A percentile compares a stretch with the other conserved stretches of the same genome.
phyloP scores from a whole-genome alignment of 179 eudicot species.

The Sideroxylon spinosum region DNA sequence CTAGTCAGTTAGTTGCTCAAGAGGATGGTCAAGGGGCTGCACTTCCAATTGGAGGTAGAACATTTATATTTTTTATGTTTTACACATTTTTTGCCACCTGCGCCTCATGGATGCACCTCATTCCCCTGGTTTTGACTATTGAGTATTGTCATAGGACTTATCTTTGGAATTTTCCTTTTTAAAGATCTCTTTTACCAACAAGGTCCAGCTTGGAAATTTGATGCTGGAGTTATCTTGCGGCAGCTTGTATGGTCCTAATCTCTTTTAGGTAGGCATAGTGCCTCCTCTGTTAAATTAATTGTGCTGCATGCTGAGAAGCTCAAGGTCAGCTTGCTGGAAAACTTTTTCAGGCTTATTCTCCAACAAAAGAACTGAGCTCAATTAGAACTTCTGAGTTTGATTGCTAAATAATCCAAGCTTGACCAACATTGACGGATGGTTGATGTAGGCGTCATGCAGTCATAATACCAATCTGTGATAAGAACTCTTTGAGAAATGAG shows the following conservation, averaged over 20 bases:
- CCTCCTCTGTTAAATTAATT: not conserved
- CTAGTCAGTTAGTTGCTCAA: constrained; percentile 40
- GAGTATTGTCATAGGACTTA: not conserved
- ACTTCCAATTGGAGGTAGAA: constrained; percentile 28
- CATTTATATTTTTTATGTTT: not conserved
- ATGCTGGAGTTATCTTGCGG: not conserved
- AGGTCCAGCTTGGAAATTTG: constrained; percentile 12
- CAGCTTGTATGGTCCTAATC: constrained; percentile 6
- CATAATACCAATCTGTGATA: not conserved
- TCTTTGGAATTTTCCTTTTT: constrained; percentile 8
- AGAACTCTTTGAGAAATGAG: too few species aligned
- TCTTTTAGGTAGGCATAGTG: constrained; percentile 14
- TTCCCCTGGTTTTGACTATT: not conserved
- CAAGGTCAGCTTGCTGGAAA: not conserved
- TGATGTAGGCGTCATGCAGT: not conserved
- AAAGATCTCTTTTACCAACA: constrained; percentile 14
- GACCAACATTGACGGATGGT: not conserved
- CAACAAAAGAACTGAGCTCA: not conserved
- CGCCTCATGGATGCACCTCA: not conserved
- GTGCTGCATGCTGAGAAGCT: constrained; percentile 1
- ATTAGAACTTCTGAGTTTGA: not conserved
- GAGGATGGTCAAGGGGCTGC: constrained; percentile 42
- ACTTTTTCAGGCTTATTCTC: not conserved
- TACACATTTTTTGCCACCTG: not conserved
- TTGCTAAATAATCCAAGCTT: not conserved